phyloP scores from a whole-genome alignment of 139 green algal species.

The Closterium sp. region DNA sequence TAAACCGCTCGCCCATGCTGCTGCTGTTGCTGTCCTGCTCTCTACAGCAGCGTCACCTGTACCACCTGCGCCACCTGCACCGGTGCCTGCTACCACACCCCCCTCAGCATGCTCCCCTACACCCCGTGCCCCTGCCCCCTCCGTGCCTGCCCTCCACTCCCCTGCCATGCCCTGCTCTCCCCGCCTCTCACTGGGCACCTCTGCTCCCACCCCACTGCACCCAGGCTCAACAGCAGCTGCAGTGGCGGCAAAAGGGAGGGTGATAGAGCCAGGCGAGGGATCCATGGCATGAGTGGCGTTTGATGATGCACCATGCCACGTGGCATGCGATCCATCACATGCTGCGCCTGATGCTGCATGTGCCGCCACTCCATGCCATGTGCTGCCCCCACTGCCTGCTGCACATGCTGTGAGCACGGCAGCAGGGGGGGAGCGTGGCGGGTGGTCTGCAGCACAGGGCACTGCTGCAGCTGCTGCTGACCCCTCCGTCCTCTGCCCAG shows the following conservation, averaged over 20 bases:
- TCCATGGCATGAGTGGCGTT: too few relatives aligned
- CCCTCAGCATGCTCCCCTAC: neutral
- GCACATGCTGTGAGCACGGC: neutral
- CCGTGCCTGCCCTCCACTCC: neutral
- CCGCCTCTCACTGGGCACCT: too few relatives aligned
- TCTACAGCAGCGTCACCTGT: neutral
- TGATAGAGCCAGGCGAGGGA: too few relatives aligned
- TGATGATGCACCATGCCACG: neutral
- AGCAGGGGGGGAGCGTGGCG: neutral
- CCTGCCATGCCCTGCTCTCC: neutral
- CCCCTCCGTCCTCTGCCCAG: neutral
- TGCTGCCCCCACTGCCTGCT: neutral
- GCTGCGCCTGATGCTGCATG: neutral
- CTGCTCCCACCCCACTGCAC: neutral
- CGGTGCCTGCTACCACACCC: neutral
- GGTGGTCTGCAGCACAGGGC: neutral
- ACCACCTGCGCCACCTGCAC: neutral
- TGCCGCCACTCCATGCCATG: neutral
- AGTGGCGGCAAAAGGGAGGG: neutral
- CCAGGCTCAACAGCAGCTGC: neutral
- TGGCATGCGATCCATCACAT: neutral
- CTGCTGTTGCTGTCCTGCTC: neutral
- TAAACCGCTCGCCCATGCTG: neutral
- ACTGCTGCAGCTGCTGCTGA: neutral
- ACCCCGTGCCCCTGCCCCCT: neutral